Evolutionary conservation across 2,329 filamentous ascomycete genomes (phyloP).

Genomic region (Cordyceps tenuipes): DNA sequence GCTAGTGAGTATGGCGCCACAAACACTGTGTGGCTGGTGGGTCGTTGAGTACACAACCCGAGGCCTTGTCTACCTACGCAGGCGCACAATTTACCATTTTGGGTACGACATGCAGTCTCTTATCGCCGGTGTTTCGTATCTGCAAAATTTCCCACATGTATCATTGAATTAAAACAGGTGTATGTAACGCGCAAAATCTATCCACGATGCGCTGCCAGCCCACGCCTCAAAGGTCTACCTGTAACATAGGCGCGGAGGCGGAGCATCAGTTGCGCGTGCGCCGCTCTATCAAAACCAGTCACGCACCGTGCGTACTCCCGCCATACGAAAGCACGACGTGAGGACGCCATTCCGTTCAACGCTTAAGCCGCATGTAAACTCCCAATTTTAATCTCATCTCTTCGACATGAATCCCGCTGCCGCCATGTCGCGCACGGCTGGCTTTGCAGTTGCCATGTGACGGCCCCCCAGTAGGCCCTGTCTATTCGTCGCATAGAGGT

Average conservation of each 20-base stretch:
- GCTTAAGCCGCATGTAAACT: constrained; percentile 8
- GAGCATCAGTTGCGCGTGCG: constrained; percentile 10
- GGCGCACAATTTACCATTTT: not conserved
- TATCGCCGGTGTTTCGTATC: not conserved
- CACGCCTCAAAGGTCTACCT: not conserved
- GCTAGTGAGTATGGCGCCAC: not conserved
- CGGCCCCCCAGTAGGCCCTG: not conserved
- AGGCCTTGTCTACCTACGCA: not conserved
- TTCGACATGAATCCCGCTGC: not conserved
- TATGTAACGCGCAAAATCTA: constrained; percentile 9
- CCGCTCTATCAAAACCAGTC: constrained; percentile 10
- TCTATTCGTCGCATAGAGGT: not conserved
- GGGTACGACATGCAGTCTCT: not conserved
- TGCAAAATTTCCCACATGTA: constrained; percentile 1
- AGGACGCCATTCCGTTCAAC: constrained; percentile 4
- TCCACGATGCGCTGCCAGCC: not conserved
- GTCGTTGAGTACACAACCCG: not conserved
- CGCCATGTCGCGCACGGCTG: not conserved
- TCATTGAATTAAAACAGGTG: constrained; percentile 10
- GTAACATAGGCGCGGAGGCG: constrained; percentile 3
- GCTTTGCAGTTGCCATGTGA: not conserved
- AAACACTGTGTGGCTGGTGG: not conserved
- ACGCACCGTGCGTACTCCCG: not conserved
- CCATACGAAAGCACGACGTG: not conserved
- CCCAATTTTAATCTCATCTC: constrained; percentile 1